Evolutionary conservation across 164 flowering plant genomes (phyloP), one percentile per base, ranked within the genome.

Genomic region (Houttuynia cordata): DNA sequence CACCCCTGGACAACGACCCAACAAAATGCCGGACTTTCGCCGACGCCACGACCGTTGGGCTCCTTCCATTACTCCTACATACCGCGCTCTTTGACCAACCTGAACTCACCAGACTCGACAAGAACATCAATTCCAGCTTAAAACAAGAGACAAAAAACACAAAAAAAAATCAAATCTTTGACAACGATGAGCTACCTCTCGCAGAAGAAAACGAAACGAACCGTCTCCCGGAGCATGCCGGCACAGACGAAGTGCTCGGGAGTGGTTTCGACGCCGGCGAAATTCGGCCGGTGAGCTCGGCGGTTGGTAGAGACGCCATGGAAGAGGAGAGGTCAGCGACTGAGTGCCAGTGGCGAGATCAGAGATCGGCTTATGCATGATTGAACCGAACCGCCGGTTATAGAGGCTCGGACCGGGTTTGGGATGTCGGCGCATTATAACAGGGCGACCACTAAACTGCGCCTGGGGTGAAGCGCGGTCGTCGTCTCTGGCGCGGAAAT

Each of bases 21-120:
- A 66, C 71, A 62, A 80, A 54, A 54, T 75, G 80, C 34, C 78
- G 73, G 59, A 75, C 83, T 40, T 75, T 78, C 18, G 71, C 67
- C 10, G 78, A 64, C 22, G 58, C 75, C 1, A 66, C 71, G 19
- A 68, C 65, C 14, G 68, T 57, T 7, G 41, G n/a, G 13, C 68
- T 24, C 14, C 54, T 51, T 52, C 52, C 64, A 49, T 51, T 60
- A 47, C 42, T 53, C 61, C 24, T 25, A 30, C 34, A 21, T 8
- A 20, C 51, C 24, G 21, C 8, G 30, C 18, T 60, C 37, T 56
- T 51, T 53, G 60, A 45, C 37, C 42, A 53, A 64, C 47, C 71
- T 71, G 59, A 39, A 1, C 49, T 40, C 22, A 49, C n/a, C 51
- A 49, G 39, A n/a, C 42, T 21, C 42, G 40, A 20, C 5, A 37